Conservation (phyloP, 352 stramenopile genomes). For the Phytophthora idaei region DNA sequence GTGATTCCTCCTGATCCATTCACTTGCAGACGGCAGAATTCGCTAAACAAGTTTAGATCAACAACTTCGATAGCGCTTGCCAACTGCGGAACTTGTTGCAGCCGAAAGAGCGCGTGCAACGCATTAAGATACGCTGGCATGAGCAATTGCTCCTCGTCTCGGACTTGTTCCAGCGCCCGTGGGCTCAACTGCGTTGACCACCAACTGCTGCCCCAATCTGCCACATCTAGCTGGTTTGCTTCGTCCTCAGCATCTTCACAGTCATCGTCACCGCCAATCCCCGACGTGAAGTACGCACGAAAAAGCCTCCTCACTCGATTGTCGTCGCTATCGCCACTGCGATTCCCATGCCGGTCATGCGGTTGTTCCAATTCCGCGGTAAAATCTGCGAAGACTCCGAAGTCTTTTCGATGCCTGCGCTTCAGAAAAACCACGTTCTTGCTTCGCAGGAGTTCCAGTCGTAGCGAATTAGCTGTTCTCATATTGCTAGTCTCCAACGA, state of each 20-base stretch:
- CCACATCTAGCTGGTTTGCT: slow-evolving; percentile 6
- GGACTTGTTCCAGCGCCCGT: slow-evolving; percentile 28
- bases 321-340: slow-evolving; percentile 15
- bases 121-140: slow-evolving; percentile 52
- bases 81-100: slow-evolving; percentile 51
- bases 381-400: slow-evolving; percentile 20
- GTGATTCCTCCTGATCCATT: slow-evolving; percentile 10
- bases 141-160: slow-evolving; percentile 43
- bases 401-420: slow-evolving; percentile 36
- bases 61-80: slow-evolving; percentile 43
- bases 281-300: slow-evolving; percentile 39
- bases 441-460: slow-evolving; percentile 57
- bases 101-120: slow-evolving; percentile 60
- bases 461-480: slow-evolving; percentile 60
- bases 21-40: slow-evolving; percentile 28
- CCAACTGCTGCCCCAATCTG: slow-evolving; percentile 44
- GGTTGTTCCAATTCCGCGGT: slow-evolving; percentile 26
- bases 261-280: slow-evolving; percentile 13
- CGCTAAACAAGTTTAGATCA: slow-evolving; percentile 50
- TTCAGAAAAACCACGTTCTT: slow-evolving; percentile 74
- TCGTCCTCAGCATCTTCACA: slow-evolving; percentile 29
- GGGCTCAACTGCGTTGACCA: slow-evolving; percentile 40
- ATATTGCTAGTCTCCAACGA: slow-evolving; percentile 7
- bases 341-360: slow-evolving; percentile 4
- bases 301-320: slow-evolving; percentile 40